These are phyloP conservation scores for Exophiala sp. DNA, from an alignment of 2,329 filamentous ascomycete genomes.

Conservation along the genomic window DNA sequence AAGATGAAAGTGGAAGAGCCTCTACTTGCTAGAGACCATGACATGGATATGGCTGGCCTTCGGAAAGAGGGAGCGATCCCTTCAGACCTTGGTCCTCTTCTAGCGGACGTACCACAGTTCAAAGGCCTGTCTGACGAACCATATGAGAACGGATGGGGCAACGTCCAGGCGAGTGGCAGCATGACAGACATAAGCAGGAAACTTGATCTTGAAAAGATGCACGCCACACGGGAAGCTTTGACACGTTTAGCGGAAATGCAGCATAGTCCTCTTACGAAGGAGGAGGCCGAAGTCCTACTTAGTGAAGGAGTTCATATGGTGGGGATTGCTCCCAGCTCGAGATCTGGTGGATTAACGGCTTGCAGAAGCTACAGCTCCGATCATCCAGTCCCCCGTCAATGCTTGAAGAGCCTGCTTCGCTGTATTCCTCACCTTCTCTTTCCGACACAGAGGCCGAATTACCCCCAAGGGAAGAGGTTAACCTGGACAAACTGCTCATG, in stretches of 20 bases:
- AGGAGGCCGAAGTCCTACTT: conserved; percentile 2
- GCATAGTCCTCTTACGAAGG: neutral
- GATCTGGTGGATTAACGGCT: neutral
- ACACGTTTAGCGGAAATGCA: conserved; percentile 4
- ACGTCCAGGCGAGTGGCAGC: conserved; percentile 3
- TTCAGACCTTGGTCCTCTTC: neutral
- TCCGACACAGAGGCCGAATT: conserved; percentile 1
- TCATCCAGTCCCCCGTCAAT: conserved; percentile 4
- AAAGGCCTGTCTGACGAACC: neutral
- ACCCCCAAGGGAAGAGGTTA: conserved; percentile 1
- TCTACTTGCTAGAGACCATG: conserved; percentile 39
- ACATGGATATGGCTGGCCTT: conserved; percentile 42
- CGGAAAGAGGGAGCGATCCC: conserved; percentile 17
- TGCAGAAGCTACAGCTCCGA: conserved; percentile 3
- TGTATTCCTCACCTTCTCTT: neutral
- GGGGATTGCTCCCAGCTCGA: neutral
- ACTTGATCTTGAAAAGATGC: conserved; percentile 13
- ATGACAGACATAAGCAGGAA: conserved; percentile 1
- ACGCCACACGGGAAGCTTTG: conserved; percentile 19
- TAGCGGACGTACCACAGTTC: conserved; percentile 1
- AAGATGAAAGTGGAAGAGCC: conserved; percentile 44
- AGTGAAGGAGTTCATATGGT: neutral
- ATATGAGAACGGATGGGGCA: conserved; percentile 12
- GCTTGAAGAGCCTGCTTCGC: conserved; percentile 3
- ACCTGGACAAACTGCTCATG: conserved; percentile 5